Base-by-base conservation (phyloP, 202 grass and related monocot species). In the Carex arenaria region DNA sequence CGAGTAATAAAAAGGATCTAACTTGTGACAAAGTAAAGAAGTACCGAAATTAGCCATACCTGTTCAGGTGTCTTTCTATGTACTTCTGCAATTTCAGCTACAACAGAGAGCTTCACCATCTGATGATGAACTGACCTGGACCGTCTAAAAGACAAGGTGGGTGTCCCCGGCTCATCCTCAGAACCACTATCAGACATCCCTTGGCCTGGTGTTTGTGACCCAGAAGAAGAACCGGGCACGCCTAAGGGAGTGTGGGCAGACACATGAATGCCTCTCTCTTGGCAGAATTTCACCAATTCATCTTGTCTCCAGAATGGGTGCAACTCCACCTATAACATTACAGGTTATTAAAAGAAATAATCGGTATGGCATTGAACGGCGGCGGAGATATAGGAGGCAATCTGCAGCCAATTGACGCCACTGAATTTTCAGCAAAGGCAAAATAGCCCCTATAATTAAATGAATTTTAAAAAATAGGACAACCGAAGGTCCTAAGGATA, bases 241-340 rank as follows among this genome's bases (percentile, higher is more conserved):
- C 87, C 87, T 55, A 89, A 74, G 64, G 87, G 87, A 36, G 77
- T 89, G 61, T 89, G 87, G 8, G 87, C 87, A 67, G 87, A 89
- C n/a, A 89, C 76, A 77, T 89, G 87, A 61, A 89, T 89, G 52
- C 83, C 67, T 85, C 84, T 89, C n/a, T 89, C 83, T 85, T 82
- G 83, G 67, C 87, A 89, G 55, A 85, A 89, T 20, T 89, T 68
- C 14, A 89, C 87, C 0, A 89, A 54, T 77, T 89, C 83, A 68
- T 89, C 82, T 57, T 89, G 83, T 65, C 87, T 89, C 87, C 87
- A 89, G 64, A 89, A 82, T 4, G 87, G 87, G 57, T 89, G 87
- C 67, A 89, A 82, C 78, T 89, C 87, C 60, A 89, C 83, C 87
- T 89, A 78, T 78, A 19, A 34, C 5, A 11, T 77, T 77, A 32